phyloP scores from a whole-genome alignment of 306 rosid species.

The Cucurbita ficifolia region DNA sequence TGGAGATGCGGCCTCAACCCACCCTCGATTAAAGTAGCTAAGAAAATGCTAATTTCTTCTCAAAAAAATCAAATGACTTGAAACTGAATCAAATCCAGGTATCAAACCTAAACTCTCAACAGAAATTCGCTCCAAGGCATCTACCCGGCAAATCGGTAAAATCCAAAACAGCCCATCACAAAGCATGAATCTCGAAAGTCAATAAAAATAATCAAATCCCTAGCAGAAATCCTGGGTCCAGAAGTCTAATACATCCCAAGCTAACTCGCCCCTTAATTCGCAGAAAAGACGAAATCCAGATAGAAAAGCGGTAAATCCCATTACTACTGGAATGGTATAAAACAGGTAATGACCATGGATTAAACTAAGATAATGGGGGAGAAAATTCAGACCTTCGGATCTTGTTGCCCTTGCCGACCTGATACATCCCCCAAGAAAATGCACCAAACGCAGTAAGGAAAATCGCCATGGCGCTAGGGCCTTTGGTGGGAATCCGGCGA shows the following conservation, averaged over 20 bases:
- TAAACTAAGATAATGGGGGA: not conserved
- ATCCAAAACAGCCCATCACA: not conserved
- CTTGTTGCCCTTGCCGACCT: slow-evolving; percentile 95
- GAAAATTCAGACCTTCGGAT: slow-evolving; percentile 50
- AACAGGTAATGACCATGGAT: not conserved
- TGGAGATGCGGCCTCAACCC: not conserved
- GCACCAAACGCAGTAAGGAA: slow-evolving; percentile 64
- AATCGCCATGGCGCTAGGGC: slow-evolving; percentile 79
- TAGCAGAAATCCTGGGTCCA: not conserved
- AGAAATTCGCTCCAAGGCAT: not conserved
- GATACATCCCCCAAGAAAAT: slow-evolving; percentile 97
- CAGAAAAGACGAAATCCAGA: not conserved
- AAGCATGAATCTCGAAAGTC: not conserved
- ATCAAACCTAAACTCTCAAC: not conserved
- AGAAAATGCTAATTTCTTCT: not conserved
- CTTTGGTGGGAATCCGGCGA: slow-evolving; percentile 89
- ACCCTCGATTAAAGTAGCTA: not conserved
- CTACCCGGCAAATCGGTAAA: not conserved
- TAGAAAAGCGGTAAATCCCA: not conserved
- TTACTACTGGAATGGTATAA: not conserved
- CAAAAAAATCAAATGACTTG: not conserved
- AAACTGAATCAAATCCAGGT: not conserved
- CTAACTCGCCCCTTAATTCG: not conserved
- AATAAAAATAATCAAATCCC: not conserved
- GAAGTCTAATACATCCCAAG: not conserved